Base-by-base conservation (phyloP, 1,139 yeast species). In the Taiozyma sp. region DNA sequence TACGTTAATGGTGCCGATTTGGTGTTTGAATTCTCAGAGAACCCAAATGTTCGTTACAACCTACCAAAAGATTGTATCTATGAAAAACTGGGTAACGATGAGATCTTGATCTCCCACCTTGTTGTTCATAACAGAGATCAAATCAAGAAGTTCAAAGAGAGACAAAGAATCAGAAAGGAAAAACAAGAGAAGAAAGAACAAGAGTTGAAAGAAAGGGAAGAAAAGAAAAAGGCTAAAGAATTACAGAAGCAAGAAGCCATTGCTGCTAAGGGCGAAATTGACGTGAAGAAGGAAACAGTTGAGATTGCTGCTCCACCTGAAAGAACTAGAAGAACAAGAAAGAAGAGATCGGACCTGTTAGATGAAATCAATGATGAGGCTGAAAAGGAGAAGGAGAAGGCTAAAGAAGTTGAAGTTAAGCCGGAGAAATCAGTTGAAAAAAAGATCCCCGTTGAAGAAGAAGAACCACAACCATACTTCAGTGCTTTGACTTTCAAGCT, bases 21-120 rank as follows among this genome's bases (percentile, higher is more conserved):
- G 46, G 83, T 91, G 14, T 84, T 93, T 68, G 99, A 93, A 67
- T 92, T 84, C 69, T 78, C 78, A 41, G 98, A 93, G 60, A 85
- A 84, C 65, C 80, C 95, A 0, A 79, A 85, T 49, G 85, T 85
- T 10, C 76, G 98, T 51, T 92, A 80, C 61, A 70, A 79, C 54
- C 63, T 92, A 2, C 97, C 98, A 0, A 84, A 84, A 57, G 81
- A 87, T 58, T 80, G 93, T 1, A 78, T 92, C 5, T 74, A 87
- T 55, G 97, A 92, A 68, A 80, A 81, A 5, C 57, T 80, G 2
- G 74, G 68, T 1, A 68, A 69, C 23, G 72, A 69, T 24, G 89
- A 85, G 52, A 67, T 86, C 8, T 63, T 87, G 41, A 69, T 86
- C n/a, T 87, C 95, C 36, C 83, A 80, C 57, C 61, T 88, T 13